Conservation (phyloP, 2,329 filamentous ascomycete species). For the Sclerotinia sclerotiorum region DNA sequence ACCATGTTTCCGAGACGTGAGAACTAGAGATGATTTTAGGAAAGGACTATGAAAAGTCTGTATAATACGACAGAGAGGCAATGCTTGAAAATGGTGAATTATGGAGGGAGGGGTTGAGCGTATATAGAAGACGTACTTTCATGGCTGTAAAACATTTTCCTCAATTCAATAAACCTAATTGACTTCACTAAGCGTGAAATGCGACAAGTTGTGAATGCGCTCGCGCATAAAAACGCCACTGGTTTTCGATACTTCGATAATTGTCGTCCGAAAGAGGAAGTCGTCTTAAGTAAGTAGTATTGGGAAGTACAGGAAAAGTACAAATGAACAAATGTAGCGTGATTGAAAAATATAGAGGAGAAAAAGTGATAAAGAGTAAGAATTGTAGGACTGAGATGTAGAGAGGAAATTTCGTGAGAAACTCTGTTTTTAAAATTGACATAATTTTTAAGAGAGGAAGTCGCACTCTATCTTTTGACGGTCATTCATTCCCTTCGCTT, state of each 20-base stretch:
- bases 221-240: not conserved
- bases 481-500: not conserved
- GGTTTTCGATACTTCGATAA: not conserved
- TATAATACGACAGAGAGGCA: not conserved
- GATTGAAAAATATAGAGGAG: not conserved
- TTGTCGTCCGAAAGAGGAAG: not conserved
- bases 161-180: not conserved
- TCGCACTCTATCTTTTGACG: no score
- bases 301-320: not conserved
- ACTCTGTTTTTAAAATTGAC: not conserved
- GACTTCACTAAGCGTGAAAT: not conserved
- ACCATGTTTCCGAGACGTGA: conserved; percentile 84
- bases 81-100: not conserved
- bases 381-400: not conserved
- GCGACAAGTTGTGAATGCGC: not conserved
- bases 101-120: not conserved
- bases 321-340: not conserved
- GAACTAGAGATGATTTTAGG: conserved; percentile 51
- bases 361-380: not conserved
- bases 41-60: not conserved
- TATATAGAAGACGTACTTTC: conserved; percentile 63
- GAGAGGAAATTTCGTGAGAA: not conserved
- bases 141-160: conserved; percentile 87
- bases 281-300: not conserved
- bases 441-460: not conserved